A percentile compares a stretch with the other conserved stretches of the same genome.
phyloP scores from a whole-genome alignment of 2,329 filamentous ascomycete genomes.

The Hansfordia pulvinata region DNA sequence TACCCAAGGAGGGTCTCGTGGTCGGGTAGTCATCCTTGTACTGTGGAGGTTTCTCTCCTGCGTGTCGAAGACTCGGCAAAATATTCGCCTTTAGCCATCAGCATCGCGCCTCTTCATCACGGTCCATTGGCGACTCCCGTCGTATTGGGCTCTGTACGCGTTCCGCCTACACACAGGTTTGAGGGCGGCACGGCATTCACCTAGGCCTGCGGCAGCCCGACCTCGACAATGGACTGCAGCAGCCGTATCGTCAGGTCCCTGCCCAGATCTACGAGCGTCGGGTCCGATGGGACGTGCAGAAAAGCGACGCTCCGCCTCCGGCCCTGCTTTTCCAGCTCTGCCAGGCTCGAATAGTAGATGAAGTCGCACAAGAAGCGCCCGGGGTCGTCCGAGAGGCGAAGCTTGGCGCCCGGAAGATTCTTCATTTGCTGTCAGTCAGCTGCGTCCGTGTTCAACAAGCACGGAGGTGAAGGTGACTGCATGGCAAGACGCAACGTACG shows the following conservation, averaged over 20 bases:
- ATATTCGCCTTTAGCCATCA: no score
- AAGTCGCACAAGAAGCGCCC: conserved; percentile 68
- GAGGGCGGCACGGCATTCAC: no score
- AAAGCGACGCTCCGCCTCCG: conserved; percentile 45
- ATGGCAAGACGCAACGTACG: conserved; percentile 26
- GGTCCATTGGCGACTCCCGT: no score
- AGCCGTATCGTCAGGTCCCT: conserved; percentile 38
- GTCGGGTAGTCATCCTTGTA: no score
- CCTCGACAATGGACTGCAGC: conserved; percentile 41
- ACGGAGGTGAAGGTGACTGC: not conserved
- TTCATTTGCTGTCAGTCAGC: no score
- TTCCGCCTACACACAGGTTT: no score
- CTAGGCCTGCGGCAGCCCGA: no score
- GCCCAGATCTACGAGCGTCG: conserved; percentile 31
- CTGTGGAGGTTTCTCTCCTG: no score
- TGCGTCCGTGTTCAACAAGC: conserved; percentile 1
- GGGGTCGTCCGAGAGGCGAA: conserved; percentile 54
- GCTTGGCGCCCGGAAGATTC: conserved; percentile 25
- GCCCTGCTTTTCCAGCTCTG: conserved; percentile 35
- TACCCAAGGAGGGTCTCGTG: no score
- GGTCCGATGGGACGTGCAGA: conserved; percentile 54
- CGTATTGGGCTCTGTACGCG: no score
- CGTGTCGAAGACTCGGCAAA: no score
- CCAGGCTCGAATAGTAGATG: conserved; percentile 58
- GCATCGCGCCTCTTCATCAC: no score